Evolutionary conservation across 108 stramenopile species (phyloP).

Genomic region (Nitzschia sp.): DNA sequence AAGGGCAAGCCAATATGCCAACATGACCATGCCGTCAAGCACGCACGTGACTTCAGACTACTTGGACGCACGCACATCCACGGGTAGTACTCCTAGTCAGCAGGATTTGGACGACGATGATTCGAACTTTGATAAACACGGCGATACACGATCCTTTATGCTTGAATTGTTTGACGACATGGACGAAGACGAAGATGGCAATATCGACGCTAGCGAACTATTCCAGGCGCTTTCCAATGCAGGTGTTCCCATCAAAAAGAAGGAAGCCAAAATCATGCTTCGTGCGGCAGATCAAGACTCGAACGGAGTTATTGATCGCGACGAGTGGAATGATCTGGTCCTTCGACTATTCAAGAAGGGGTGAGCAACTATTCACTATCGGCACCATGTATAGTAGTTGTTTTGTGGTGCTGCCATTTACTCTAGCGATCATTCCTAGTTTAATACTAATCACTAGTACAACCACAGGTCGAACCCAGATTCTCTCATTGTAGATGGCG

Average conservation of each 20-base stretch:
- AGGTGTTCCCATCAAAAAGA: slow-evolving; percentile 23
- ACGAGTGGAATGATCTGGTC: slow-evolving; percentile 36
- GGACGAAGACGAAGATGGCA: slow-evolving; percentile 29
- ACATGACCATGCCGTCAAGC: too few species aligned
- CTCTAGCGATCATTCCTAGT: too few species aligned
- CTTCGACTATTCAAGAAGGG: background rate
- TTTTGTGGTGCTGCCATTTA: too few species aligned
- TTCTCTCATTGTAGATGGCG: background rate
- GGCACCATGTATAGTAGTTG: too few species aligned
- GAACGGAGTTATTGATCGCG: slow-evolving; percentile 30
- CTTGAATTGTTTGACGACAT: slow-evolving; percentile 35
- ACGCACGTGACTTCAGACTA: too few species aligned
- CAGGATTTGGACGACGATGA: background rate
- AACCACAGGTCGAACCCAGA: background rate
- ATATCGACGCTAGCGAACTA: slow-evolving; percentile 43
- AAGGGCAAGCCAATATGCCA: background rate
- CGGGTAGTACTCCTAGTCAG: background rate
- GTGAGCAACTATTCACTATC: background rate
- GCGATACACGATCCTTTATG: background rate
- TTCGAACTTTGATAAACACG: background rate
- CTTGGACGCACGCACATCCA: background rate
- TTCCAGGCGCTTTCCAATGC: slow-evolving; percentile 25
- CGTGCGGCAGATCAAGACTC: slow-evolving; percentile 28
- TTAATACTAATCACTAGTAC: background rate
- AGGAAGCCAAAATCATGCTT: slow-evolving; percentile 21